Evolutionary conservation across 257 asterid genomes (phyloP).

Genomic region (Solanum microdontum): DNA sequence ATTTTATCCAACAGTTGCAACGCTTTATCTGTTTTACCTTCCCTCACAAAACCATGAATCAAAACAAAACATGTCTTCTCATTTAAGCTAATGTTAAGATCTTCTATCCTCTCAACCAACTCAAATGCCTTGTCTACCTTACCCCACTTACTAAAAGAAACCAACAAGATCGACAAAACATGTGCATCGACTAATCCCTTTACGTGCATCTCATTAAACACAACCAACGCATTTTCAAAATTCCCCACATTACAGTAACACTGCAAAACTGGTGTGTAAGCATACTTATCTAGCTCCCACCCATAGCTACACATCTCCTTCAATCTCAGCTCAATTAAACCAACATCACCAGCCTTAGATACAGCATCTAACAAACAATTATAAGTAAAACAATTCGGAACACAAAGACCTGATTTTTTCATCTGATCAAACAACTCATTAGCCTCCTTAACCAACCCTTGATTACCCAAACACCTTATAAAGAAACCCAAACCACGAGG

Average conservation of each 20-base stretch:
- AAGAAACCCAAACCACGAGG: constrained; percentile 85
- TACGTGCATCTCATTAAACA: constrained; percentile 44
- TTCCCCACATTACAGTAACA: constrained; percentile 68
- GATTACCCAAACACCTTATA: constrained; percentile 68
- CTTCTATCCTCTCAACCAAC: constrained; percentile 58
- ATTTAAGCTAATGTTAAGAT: constrained; percentile 37
- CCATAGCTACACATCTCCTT: constrained; percentile 50
- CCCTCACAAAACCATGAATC: constrained; percentile 73
- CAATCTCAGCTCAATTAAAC: constrained; percentile 53
- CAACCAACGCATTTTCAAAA: constrained; percentile 45
- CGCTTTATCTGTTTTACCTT: constrained; percentile 52
- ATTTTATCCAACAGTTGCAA: constrained; percentile 52
- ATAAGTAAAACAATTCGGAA: constrained; percentile 44
- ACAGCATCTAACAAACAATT: constrained; percentile 73
- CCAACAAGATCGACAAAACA: constrained; percentile 41
- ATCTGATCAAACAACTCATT: constrained; percentile 61
- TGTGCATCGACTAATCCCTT: constrained; percentile 78
- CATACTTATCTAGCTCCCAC: constrained; percentile 53
- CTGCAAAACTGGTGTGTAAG: constrained; percentile 61
- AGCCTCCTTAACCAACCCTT: constrained; percentile 66
- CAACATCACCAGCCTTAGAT: constrained; percentile 37
- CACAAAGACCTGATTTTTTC: constrained; percentile 42
- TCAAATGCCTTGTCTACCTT: constrained; percentile 65
- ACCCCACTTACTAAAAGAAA: constrained; percentile 58
- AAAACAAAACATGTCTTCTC: constrained; percentile 61